These are phyloP conservation scores for Populus hybrid DNA, from an alignment of 441 rosid genomes.

Conservation along the genomic window DNA sequence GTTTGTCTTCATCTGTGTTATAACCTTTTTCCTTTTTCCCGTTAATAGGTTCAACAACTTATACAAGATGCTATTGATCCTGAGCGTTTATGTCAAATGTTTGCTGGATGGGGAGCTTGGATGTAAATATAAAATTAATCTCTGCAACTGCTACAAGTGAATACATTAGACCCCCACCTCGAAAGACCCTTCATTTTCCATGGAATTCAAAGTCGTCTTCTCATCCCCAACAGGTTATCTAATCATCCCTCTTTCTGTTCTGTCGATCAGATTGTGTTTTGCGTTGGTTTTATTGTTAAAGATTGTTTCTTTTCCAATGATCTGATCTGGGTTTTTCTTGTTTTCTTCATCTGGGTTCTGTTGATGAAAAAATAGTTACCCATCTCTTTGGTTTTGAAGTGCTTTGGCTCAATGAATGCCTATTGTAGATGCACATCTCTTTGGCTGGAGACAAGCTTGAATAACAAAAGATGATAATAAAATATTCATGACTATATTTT, in stretches of 20 bases:
- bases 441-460: slow-evolving; percentile 65
- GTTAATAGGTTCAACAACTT: slow-evolving; percentile 78
- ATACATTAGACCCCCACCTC: slow-evolving; percentile 72
- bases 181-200: slow-evolving; percentile 64
- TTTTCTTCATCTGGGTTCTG: background rate
- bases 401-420: background rate
- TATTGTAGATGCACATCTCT: slow-evolving; percentile 72
- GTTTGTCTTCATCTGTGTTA: background rate
- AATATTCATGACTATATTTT: too few species aligned
- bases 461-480: too few species aligned
- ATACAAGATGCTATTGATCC: slow-evolving; percentile 93
- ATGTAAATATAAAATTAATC: slow-evolving; percentile 37
- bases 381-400: background rate
- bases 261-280: background rate
- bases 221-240: slow-evolving; percentile 70
- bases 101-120: slow-evolving; percentile 99
- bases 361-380: background rate
- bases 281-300: background rate
- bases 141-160: slow-evolving; percentile 42
- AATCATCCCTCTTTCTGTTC: background rate
- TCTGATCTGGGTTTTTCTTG: slow-evolving; percentile 28
- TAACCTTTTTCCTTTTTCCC: background rate
- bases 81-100: slow-evolving; percentile 86
- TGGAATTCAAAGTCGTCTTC: slow-evolving; percentile 49
- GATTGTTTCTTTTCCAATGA: slow-evolving; percentile 5